Evolutionary conservation across 306 rosid species (phyloP), one percentile per base, ranked within the genome.

Genomic region (Castanea mollissima): DNA sequence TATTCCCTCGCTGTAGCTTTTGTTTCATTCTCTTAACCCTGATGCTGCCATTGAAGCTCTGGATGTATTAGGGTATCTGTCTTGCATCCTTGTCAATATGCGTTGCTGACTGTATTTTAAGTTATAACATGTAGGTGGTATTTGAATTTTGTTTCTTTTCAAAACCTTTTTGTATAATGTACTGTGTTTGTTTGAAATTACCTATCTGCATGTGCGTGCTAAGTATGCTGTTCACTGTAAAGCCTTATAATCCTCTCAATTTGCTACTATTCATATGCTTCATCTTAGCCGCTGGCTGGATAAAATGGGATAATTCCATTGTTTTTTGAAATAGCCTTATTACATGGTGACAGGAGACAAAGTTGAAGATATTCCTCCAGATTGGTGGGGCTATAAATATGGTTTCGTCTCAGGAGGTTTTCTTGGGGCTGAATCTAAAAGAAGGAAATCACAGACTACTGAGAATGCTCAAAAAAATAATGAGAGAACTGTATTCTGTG

Each of bases 331-430:
- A 63, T 60, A 38, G 82, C 77, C 77, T 71, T 74, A 49, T 80
- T 76, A 55, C 71, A 21, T 77, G 76, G 68, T 70, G 56, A 46
- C 91, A 92, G 99, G 80, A 78, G 85, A 73, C 57, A 65, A 25
- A 75, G 78, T 20, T 79, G 86, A 78, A 29, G 81, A 21, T 19
- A 63, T 86, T 68, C 84, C 86, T 80, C 83, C 91, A 73, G 89
- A 96, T 15, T 96, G 99, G 99, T 96, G 99, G 99, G 99, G 99
- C 77, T 73, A 80, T 78, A 93, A 89, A 71, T 60, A 23, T 78
- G 99, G 99, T 54, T 96, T 91, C 73, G 74, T 90, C 71, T 91
- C 97, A 5, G 98, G 98, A 73, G 99, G 99, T 71, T 84, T 83
- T 68, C 97, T 96, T 51, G 99, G 99, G 25, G 97, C 99, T 4